Evolutionary conservation across 164 flowering plant species (phyloP).

Genomic region (Chloranthus sessilifolius): DNA sequence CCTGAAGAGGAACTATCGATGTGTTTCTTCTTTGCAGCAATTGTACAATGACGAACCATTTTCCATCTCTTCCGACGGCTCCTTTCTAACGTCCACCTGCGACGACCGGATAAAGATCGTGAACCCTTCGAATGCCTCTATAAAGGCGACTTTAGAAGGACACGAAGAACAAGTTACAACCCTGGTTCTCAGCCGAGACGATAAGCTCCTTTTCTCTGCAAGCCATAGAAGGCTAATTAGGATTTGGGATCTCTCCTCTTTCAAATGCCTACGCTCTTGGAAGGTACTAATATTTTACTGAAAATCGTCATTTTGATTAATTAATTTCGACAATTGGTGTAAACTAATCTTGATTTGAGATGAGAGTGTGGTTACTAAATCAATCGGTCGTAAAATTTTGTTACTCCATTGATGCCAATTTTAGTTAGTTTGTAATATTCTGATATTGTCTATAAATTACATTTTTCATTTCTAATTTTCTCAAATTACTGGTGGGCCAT

Average conservation of each 20-base stretch:
- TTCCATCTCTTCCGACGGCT: constrained; percentile 67
- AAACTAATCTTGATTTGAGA: no score
- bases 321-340: no score
- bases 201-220: constrained; percentile 62
- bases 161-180: constrained; percentile 65
- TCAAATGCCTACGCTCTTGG: constrained; percentile 79
- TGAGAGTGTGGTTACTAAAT: no score
- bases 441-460: no score
- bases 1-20: constrained; percentile 66
- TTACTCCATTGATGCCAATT: no score
- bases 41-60: constrained; percentile 87
- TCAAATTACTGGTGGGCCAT: no score
- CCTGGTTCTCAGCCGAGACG: constrained; percentile 60
- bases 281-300: no score
- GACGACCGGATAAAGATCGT: constrained; percentile 71
- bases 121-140: constrained; percentile 58
- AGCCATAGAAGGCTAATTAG: constrained; percentile 73
- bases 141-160: constrained; percentile 57
- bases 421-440: no score
- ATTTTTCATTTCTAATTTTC: no score
- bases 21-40: constrained; percentile 56
- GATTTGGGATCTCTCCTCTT: constrained; percentile 81
- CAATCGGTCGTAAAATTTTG: no score
- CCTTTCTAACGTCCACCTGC: constrained; percentile 79
- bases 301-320: no score